A percentile compares a stretch with the other conserved stretches of the same genome.
Evolutionary conservation across 2,329 filamentous ascomycete genomes (phyloP).

Genomic region (Colletotrichum orchidophilum): DNA sequence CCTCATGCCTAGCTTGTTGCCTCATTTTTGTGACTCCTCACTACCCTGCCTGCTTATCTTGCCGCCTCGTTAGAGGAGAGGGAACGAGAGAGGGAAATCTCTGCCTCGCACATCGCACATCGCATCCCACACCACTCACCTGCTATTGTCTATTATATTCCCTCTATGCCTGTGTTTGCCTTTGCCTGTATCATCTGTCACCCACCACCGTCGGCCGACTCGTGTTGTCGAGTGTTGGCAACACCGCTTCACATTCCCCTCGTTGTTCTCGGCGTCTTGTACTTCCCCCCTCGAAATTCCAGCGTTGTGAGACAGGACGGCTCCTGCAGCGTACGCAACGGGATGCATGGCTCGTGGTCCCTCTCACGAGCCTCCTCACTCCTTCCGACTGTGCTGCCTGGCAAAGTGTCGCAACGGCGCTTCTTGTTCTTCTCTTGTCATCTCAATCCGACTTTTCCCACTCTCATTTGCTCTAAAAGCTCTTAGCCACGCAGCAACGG

Average conservation of each 20-base stretch:
- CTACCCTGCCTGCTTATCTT: conserved; percentile 10
- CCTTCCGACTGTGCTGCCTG: conserved; percentile 21
- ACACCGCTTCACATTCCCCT: conserved; percentile 11
- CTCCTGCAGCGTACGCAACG: conserved; percentile 32
- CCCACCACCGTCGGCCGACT: conserved; percentile 9
- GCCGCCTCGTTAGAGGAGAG: background rate
- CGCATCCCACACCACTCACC: background rate
- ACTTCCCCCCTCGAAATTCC: conserved; percentile 15
- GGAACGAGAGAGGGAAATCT: background rate
- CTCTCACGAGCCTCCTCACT: conserved; percentile 27
- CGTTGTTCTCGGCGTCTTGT: conserved; percentile 14
- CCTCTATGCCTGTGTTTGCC: conserved; percentile 3
- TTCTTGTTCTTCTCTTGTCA: background rate
- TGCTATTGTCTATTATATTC: conserved; percentile 6
- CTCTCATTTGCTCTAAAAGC: background rate
- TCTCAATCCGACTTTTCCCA: background rate
- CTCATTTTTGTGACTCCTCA: conserved; percentile 26
- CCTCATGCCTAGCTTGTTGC: conserved; percentile 14
- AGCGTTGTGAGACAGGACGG: conserved; percentile 24
- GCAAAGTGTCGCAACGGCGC: conserved; percentile 26
- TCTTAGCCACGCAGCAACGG: conserved; percentile 7
- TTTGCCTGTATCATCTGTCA: conserved; percentile 25
- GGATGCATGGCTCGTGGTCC: conserved; percentile 27
- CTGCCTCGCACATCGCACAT: conserved; percentile 4
- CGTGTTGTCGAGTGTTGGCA: conserved; percentile 16